Evolutionary conservation across 805 yeast species (phyloP).

Genomic region (Kazachstania psychrophila): DNA sequence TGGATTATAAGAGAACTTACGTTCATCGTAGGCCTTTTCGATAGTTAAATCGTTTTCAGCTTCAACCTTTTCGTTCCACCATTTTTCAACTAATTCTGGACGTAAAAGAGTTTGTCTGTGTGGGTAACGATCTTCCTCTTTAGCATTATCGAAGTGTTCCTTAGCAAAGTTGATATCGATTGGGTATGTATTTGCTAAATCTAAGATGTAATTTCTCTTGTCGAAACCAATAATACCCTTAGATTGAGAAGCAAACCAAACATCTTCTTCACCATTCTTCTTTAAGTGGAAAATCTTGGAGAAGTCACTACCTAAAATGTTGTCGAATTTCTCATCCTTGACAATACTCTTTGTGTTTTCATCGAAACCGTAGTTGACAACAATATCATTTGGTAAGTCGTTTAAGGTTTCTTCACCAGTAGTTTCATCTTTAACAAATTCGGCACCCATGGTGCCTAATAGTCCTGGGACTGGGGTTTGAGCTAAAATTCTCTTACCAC

Average conservation of each 20-base stretch:
- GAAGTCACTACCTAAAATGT: conserved; percentile 44
- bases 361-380: conserved; percentile 66
- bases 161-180: conserved; percentile 72
- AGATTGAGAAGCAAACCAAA: conserved; percentile 64
- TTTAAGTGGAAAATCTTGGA: conserved; percentile 74
- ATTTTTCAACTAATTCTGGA: conserved; percentile 81
- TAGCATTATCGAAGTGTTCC: conserved; percentile 35
- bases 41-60: conserved; percentile 19
- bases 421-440: conserved; percentile 33
- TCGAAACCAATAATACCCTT: conserved; percentile 85
- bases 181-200: conserved; percentile 77
- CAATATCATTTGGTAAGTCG: conserved; percentile 32
- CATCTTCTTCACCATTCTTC: conserved; percentile 32
- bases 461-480: conserved; percentile 95
- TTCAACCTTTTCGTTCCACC: conserved; percentile 71
- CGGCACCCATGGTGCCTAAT: conserved; percentile 34
- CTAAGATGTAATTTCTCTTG: conserved; percentile 74
- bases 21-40: conserved; percentile 33
- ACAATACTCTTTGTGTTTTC: conserved; percentile 47
- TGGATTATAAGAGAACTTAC: conserved; percentile 58
- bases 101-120: conserved; percentile 73
- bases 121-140: conserved; percentile 54
- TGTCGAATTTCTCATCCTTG: conserved; percentile 44
- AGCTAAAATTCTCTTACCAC: conserved; percentile 80
- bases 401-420: conserved; percentile 34